phyloP scores from a whole-genome alignment of 106 monocot species.

The Platanthera zijinensis region DNA sequence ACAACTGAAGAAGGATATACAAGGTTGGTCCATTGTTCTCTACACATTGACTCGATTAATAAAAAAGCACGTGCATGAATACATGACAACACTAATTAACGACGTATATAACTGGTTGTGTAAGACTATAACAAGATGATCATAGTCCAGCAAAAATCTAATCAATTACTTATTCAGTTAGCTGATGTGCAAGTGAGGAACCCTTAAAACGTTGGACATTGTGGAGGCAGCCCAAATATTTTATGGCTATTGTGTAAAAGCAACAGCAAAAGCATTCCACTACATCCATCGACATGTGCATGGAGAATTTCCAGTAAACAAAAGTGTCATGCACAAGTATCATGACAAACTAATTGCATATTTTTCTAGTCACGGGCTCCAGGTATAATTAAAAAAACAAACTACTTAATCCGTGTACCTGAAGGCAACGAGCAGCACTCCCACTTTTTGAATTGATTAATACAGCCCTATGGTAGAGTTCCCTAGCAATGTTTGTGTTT shows the following conservation, averaged over 20 bases:
- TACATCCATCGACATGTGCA: background rate
- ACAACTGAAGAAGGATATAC: too few relatives aligned
- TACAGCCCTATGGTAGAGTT: slow-evolving; percentile 74
- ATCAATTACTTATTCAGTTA: background rate
- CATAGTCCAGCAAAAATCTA: too few relatives aligned
- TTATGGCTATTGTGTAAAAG: background rate
- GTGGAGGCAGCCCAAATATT: background rate
- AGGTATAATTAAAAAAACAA: background rate
- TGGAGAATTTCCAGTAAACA: background rate
- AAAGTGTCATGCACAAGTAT: background rate
- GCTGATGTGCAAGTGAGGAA: background rate
- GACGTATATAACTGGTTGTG: too few relatives aligned
- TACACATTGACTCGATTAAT: too few relatives aligned
- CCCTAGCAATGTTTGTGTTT: slow-evolving; percentile 72
- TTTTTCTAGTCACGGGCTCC: background rate
- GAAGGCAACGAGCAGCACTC: slow-evolving; percentile 92
- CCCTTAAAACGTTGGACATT: background rate
- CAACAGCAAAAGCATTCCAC: background rate
- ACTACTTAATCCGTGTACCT: slow-evolving; percentile 35
- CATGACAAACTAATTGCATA: background rate
- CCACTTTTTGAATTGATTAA: slow-evolving; percentile 78
- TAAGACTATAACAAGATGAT: too few relatives aligned
- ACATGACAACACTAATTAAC: too few relatives aligned
- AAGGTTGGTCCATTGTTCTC: too few relatives aligned
- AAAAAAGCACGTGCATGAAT: too few relatives aligned